Conservation (phyloP, 1,284 basidiomycete species). For the Omphalotus olearius region DNA sequence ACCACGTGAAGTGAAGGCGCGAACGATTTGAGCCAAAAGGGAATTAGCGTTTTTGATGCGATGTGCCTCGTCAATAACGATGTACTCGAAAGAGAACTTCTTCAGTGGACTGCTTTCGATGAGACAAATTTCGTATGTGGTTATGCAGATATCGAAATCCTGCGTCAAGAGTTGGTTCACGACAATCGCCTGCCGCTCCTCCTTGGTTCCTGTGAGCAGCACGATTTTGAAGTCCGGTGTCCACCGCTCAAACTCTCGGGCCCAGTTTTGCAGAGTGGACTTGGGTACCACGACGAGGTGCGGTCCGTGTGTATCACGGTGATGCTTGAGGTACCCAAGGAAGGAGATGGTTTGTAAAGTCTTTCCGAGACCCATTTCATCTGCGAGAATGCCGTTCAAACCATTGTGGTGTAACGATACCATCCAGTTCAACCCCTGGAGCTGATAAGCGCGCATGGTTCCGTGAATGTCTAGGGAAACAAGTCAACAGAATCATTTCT, state of each 20-base stretch:
- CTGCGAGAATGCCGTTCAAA: constrained; percentile 89
- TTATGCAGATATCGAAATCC: constrained; percentile 89
- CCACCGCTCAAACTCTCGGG: constrained; percentile 91
- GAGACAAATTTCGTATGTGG: constrained; percentile 96
- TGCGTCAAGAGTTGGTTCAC: constrained; percentile 50
- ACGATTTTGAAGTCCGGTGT: constrained; percentile 86
- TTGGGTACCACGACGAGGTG: constrained; percentile 98
- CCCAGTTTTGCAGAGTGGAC: constrained; percentile 97
- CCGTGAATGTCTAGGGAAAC: constrained; percentile 73
- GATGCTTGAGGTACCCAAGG: constrained; percentile 91
- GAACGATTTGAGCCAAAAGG: constrained; percentile 92
- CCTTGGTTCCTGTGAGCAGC: constrained; percentile 83
- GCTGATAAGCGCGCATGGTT: constrained; percentile 89
- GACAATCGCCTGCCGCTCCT: constrained; percentile 86
- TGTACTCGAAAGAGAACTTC: constrained; percentile 98
- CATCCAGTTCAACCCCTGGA: constrained; percentile 99
- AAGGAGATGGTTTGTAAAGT: constrained; percentile 98
- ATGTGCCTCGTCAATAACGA: constrained; percentile 98
- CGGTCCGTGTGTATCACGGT: constrained; percentile 73
- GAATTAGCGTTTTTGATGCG: constrained; percentile 99
- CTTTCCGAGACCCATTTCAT: constrained; percentile 98
- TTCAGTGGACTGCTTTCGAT: constrained; percentile 91
- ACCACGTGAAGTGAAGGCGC: constrained; percentile 86
- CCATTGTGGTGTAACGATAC: constrained; percentile 90
- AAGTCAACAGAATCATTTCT: constrained; percentile 3